Conservation (phyloP, 2,329 filamentous ascomycete species). For the Alternaria metachromatica region DNA sequence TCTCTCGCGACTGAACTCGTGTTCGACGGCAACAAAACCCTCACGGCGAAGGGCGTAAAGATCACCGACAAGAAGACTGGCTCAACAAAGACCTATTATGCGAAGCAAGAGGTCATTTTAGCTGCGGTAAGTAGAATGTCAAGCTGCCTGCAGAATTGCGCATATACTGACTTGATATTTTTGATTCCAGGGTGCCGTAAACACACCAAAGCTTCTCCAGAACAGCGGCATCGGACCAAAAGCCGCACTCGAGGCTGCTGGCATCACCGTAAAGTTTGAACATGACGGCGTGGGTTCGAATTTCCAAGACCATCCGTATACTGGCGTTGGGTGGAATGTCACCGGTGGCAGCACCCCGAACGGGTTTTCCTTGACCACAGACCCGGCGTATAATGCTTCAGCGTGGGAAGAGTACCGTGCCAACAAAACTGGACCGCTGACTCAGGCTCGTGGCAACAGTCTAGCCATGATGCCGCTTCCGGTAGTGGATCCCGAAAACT, state of each 20-base stretch:
- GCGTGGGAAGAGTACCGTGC: conserved; percentile 35
- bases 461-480: conserved; percentile 38
- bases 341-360: conserved; percentile 32
- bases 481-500: conserved; percentile 27
- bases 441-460: conserved; percentile 33
- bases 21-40: conserved; percentile 27
- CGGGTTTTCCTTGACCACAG: conserved; percentile 22
- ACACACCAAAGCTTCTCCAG: conserved; percentile 62
- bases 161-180: neutral
- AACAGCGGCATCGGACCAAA: conserved; percentile 41
- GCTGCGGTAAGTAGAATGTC: conserved; percentile 51
- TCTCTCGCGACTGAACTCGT: conserved; percentile 30
- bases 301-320: conserved; percentile 44
- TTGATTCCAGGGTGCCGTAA: conserved; percentile 50
- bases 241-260: conserved; percentile 32
- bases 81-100: conserved; percentile 27
- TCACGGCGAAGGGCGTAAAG: conserved; percentile 34
- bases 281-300: conserved; percentile 43
- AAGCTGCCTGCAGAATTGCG: neutral
- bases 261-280: conserved; percentile 32
- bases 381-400: conserved; percentile 36
- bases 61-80: conserved; percentile 26
- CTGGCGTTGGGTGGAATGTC: conserved; percentile 25
- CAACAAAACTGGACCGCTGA: conserved; percentile 37
- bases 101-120: conserved; percentile 62